Evolutionary conservation across 2,329 filamentous ascomycete species (phyloP).

Genomic region (Stagonosporopsis chrysanthemi): DNA sequence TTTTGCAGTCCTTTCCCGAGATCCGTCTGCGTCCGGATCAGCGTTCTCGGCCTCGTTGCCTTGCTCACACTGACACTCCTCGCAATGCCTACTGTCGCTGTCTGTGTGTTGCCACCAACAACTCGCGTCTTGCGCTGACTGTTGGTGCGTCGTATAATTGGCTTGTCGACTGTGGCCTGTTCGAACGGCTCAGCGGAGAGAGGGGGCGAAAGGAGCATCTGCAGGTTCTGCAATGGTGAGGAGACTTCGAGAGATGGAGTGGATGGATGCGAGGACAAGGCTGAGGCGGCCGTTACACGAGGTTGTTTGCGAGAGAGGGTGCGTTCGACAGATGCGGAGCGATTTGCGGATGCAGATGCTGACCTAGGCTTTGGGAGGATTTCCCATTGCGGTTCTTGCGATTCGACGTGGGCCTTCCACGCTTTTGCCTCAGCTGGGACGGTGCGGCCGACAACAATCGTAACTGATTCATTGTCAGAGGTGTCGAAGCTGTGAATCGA

Average conservation of each 20-base stretch:
- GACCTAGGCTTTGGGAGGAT: constrained; percentile 31
- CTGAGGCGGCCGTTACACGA: constrained; percentile 37
- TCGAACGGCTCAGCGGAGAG: constrained; percentile 21
- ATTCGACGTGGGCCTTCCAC: constrained; percentile 33
- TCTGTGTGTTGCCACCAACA: constrained; percentile 13
- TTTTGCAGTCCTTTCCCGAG: constrained; percentile 11
- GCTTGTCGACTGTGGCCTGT: constrained; percentile 12
- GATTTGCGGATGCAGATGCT: constrained; percentile 6
- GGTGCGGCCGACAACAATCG: constrained; percentile 33
- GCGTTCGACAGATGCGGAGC: constrained; percentile 9
- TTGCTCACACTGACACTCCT: constrained; percentile 43
- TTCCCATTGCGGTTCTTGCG: constrained; percentile 44
- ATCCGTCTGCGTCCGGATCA: constrained; percentile 27
- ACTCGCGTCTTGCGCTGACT: constrained; percentile 15
- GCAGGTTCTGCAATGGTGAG: constrained; percentile 29
- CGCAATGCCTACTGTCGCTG: constrained; percentile 44
- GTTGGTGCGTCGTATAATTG: constrained; percentile 23
- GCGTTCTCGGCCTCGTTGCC: constrained; percentile 33
- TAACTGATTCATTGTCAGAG: constrained; percentile 41
- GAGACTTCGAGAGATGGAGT: constrained; percentile 32
- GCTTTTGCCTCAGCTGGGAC: constrained; percentile 21
- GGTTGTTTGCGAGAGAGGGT: constrained; percentile 26
- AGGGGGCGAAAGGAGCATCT: constrained; percentile 29
- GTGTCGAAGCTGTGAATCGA: constrained; percentile 38
- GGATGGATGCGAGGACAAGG: constrained; percentile 40